Evolutionary conservation across 108 stramenopile species (phyloP).

Genomic region (Asterionellopsis glacialis): DNA sequence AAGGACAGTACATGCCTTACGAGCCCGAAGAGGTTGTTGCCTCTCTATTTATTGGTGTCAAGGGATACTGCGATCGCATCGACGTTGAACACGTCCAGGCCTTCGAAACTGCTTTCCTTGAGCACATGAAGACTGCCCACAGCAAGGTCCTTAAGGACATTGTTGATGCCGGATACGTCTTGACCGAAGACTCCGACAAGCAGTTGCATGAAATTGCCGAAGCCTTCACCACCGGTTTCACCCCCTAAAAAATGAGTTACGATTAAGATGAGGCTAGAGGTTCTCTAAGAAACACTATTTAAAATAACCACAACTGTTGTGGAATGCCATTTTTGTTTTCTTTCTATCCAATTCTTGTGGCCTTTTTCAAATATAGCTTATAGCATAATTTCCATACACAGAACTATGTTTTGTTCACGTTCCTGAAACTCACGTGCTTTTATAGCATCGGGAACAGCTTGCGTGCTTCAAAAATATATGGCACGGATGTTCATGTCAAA

Average conservation of each 20-base stretch:
- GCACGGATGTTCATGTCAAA: no score
- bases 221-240: slow-evolving; percentile 91
- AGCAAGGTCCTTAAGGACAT: slow-evolving; percentile 81
- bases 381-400: neutral
- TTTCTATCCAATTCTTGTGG: neutral
- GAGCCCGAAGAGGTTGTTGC: slow-evolving; percentile 99
- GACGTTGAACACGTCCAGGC: slow-evolving; percentile 95
- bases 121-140: slow-evolving; percentile 92
- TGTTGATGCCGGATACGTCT: slow-evolving; percentile 82
- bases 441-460: no score
- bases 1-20: slow-evolving; percentile 98
- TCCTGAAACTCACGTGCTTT: no score
- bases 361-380: neutral
- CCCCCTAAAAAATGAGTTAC: slow-evolving; percentile 33
- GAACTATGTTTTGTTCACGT: no score
- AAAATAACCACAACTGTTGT: neutral
- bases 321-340: no score
- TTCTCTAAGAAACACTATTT: neutral
- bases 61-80: slow-evolving; percentile 99
- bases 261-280: neutral
- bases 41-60: slow-evolving; percentile 96
- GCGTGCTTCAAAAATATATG: no score
- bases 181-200: slow-evolving; percentile 74
- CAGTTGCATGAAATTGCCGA: slow-evolving; percentile 91
- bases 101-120: slow-evolving; percentile 94